A percentile compares a stretch with the other conserved stretches of the same genome.
Evolutionary conservation across 768 basidiomycete genomes (phyloP).

Genomic region (Pleurotus platypus): DNA sequence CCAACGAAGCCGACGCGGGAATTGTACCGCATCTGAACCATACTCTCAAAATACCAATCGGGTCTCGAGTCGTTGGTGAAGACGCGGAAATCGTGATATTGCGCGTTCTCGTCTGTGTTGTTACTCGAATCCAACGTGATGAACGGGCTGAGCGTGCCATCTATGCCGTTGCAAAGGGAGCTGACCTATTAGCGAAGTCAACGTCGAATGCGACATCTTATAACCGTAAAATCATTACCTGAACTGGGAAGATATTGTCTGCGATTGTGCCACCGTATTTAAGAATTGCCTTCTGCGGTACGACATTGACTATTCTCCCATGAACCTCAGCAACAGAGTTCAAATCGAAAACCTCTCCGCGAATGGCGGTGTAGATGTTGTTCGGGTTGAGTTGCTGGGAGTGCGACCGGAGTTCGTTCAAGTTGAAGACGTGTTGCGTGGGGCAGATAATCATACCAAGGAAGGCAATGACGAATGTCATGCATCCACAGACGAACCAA

Average conservation of each 20-base stretch:
- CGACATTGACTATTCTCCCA: constrained; percentile 62
- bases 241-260: constrained; percentile 87
- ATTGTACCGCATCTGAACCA: constrained; percentile 91
- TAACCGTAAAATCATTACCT: constrained; percentile 43
- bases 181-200: constrained; percentile 54
- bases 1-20: constrained; percentile 88
- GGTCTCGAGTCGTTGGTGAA: constrained; percentile 86
- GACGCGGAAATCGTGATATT: constrained; percentile 96
- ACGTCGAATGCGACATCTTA: neutral
- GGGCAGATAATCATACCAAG: constrained; percentile 91
- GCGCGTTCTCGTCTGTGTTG: constrained; percentile 66
- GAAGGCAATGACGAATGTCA: constrained; percentile 90
- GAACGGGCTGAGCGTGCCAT: constrained; percentile 80
- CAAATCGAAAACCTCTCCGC: constrained; percentile 95
- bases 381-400: constrained; percentile 60
- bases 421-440: constrained; percentile 86
- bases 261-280: constrained; percentile 80
- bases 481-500: constrained; percentile 88
- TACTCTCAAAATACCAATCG: constrained; percentile 96
- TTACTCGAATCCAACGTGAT: constrained; percentile 77
- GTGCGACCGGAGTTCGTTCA: constrained; percentile 71
- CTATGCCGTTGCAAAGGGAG: constrained; percentile 87
- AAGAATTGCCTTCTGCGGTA: constrained; percentile 70
- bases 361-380: constrained; percentile 77
- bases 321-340: constrained; percentile 66